Evolutionary conservation across 345 rosid genomes (phyloP).

Genomic region (Heritiera fomes): DNA sequence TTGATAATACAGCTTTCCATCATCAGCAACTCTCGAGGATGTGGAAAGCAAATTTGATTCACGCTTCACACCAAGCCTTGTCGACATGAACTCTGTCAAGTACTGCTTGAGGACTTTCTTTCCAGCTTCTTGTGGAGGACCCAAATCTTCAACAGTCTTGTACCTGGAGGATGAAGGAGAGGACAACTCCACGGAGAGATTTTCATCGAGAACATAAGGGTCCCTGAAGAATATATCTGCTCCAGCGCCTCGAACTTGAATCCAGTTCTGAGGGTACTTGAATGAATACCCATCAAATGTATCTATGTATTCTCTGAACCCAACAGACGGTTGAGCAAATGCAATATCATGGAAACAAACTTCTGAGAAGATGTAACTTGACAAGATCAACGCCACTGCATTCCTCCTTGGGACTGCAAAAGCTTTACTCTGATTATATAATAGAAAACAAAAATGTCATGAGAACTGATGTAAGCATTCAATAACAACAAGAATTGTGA

Average conservation of each 20-base stretch:
- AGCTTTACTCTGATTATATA: conserved; percentile 61
- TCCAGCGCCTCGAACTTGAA: conserved; percentile 87
- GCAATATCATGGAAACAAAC: conserved; percentile 32
- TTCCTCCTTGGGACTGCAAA: conserved; percentile 83
- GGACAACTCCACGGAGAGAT: conserved; percentile 81
- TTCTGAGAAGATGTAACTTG: conserved; percentile 50
- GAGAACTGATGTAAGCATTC: conserved; percentile 21
- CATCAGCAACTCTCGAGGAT: conserved; percentile 85
- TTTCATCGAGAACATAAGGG: conserved; percentile 83
- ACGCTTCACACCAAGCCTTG: conserved; percentile 85
- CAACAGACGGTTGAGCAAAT: conserved; percentile 49
- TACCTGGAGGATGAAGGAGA: conserved; percentile 92
- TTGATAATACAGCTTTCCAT: conserved; percentile 85
- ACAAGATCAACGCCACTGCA: conserved; percentile 56
- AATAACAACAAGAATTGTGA: not conserved
- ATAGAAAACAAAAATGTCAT: conserved; percentile 32
- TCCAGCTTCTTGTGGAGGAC: conserved; percentile 82
- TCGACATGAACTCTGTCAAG: conserved; percentile 96
- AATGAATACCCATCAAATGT: conserved; percentile 90
- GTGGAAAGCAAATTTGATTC: conserved; percentile 64
- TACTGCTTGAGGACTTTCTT: conserved; percentile 78
- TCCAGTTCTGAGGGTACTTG: conserved; percentile 86
- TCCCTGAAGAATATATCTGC: conserved; percentile 96
- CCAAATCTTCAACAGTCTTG: conserved; percentile 78
- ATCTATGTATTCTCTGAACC: conserved; percentile 77